Base-by-base conservation (phyloP, 1,139 yeast species). In the Blastobotrys niveus region DNA sequence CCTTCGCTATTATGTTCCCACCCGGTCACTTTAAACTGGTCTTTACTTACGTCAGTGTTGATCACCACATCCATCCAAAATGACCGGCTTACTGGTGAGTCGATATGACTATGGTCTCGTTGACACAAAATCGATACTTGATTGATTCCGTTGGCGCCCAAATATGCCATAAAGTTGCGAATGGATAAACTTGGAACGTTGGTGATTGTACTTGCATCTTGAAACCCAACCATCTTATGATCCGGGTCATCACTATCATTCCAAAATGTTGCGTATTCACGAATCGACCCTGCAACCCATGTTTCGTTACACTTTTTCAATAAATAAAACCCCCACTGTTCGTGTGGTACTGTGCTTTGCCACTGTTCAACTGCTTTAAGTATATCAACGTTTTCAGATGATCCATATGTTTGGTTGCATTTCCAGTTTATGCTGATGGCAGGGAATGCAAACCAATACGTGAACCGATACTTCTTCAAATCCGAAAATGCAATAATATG, bases 381-480 rank as follows among this genome's bases (percentile, higher is more conserved):
- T 17, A 40, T 3, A 10, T 12, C 26, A 4, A 58, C 49, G 12
- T 36, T 19, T 3, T 33, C 40, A 5, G 30, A n/a, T 3, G 37
- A 17, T n/a, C n/a, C n/a, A n/a, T n/a, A n/a, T 24, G 29, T 32
- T 26, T 19, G 34, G 18, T 27, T 30, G 17, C 31, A 36, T 12
- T 5, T 6, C 53, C 55, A 46, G 26, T 49, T 44, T 29, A 54
- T 5, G 35, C 45, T 67, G 18, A 86, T 64, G 0, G 76, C 68
- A 0, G 97, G 96, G 53, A 79, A 79, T 5, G 89, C 85, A 54
- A 85, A 74, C 98, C 98, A 91, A 63, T 89, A 89, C 57, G 77
- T 83, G 59, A 84, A 91, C 56, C 76, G 80, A 67, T 84, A 88
- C 64, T 84, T 86, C 63, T 91, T 91, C 60, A 91, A 72, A 62